Evolutionary conservation across 176 grass and related monocot species (phyloP).

Genomic region (Hsuehochloa calcarea): DNA sequence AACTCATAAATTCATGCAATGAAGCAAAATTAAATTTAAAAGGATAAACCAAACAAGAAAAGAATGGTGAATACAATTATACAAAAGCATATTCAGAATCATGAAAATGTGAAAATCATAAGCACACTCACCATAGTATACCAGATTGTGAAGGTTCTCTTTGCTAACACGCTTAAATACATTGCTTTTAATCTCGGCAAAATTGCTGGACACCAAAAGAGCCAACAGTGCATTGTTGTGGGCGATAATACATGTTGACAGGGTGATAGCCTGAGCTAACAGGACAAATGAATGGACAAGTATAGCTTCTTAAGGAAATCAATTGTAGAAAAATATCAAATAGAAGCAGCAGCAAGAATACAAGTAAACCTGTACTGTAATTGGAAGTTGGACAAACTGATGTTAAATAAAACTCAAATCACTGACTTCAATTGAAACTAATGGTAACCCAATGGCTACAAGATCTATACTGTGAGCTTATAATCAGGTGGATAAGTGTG

Average conservation of each 20-base stretch:
- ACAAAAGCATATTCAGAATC: constrained; percentile 20
- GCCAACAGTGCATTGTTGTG: constrained; percentile 95
- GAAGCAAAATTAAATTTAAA: neutral
- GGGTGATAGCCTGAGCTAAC: constrained; percentile 95
- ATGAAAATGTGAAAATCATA: constrained; percentile 16
- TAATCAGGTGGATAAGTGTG: neutral
- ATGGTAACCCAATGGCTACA: neutral
- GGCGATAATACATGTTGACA: constrained; percentile 94
- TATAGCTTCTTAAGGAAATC: constrained; percentile 69
- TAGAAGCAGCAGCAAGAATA: neutral
- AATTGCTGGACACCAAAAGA: constrained; percentile 95
- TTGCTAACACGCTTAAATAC: constrained; percentile 99
- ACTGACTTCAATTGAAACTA: neutral
- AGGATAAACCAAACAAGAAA: constrained; percentile 13
- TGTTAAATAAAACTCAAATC: neutral
- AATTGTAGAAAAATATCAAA: constrained; percentile 28
- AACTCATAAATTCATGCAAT: neutral
- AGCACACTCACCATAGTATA: constrained; percentile 84
- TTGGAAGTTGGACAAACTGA: neutral
- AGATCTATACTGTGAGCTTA: neutral
- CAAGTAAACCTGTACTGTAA: neutral
- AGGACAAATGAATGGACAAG: constrained; percentile 98
- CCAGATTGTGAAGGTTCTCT: constrained; percentile 96
- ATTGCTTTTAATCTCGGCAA: constrained; percentile 96
- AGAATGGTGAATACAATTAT: constrained; percentile 1